Evolutionary conservation across 805 yeast genomes (phyloP).

Genomic region (Saccharomyces paradoxus): DNA sequence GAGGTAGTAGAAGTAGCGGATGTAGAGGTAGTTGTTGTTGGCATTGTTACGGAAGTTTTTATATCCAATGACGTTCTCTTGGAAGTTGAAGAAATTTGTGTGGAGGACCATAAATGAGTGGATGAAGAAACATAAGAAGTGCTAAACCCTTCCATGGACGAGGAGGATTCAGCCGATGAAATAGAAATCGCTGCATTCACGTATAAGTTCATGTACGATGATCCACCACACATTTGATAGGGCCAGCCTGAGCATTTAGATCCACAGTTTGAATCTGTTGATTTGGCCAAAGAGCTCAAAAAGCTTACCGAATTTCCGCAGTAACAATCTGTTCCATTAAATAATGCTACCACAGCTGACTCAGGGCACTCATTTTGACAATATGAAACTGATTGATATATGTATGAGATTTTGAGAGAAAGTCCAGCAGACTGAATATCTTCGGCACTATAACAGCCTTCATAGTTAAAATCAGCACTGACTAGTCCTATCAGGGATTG

Average conservation of each 20-base stretch:
- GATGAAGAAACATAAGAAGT: background rate
- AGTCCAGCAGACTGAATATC: constrained; percentile 20
- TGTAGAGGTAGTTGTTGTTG: background rate
- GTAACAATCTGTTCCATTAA: constrained; percentile 50
- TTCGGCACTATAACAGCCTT: constrained; percentile 32
- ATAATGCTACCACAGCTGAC: constrained; percentile 42
- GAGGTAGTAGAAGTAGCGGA: background rate
- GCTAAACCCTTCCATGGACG: background rate
- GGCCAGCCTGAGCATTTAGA: constrained; percentile 55
- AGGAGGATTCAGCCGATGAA: background rate
- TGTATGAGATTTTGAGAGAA: constrained; percentile 38
- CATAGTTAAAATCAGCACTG: constrained; percentile 13
- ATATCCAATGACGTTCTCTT: background rate
- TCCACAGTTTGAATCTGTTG: constrained; percentile 34
- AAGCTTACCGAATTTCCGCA: constrained; percentile 44
- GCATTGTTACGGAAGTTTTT: background rate
- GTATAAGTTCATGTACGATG: constrained; percentile 39
- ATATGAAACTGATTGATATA: constrained; percentile 51
- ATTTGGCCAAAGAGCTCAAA: constrained; percentile 31
- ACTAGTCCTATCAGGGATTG: background rate
- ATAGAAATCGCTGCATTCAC: constrained; percentile 22
- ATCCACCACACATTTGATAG: constrained; percentile 56
- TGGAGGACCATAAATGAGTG: background rate
- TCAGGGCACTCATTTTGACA: constrained; percentile 49
- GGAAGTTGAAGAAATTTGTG: background rate